Evolutionary conservation across 441 rosid genomes (phyloP), one percentile per base, ranked within the genome.

Genomic region (Brassica hybrid): DNA sequence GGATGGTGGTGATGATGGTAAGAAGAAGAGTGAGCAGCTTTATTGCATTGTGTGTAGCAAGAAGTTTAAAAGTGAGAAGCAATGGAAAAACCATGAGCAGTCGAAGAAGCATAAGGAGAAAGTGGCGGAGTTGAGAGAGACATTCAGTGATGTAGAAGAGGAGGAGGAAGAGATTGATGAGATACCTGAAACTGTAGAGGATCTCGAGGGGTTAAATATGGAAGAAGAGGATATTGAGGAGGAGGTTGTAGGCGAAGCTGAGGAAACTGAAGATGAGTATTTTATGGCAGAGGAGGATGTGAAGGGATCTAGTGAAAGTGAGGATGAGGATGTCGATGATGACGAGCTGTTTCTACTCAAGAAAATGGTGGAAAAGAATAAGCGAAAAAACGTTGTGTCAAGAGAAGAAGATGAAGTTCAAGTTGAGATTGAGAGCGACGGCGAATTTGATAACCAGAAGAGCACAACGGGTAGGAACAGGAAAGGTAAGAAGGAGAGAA

Each of bases 31-130:
- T 61, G 84, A 81, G 76, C 95, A 92, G 77, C 84, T 96, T 1
- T 94, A 94, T 74, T 96, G 99, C 56, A 89, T 94, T 69, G 93
- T 80, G 2, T 96, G 99, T 73, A 84, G 97, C 58, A 96, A 96
- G 84, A 96, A 92, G 81, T 94, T 96, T 32, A 94, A 92, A 84
- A 92, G 98, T 73, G 92, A 96, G 81, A 92, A 94, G 85, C 98
- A 96, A 73, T 96, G 98, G 98, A 87, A 87, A 84, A 96, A 94
- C 85, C 98, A 96, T 7, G 98, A 96, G 83, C 98, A 92, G 88
- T 96, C 98, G 0, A 92, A 92, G 89, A 96, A 96, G 90, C 99
- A 96, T 27, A 92, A 88, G 86, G 98, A 96, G 87, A 94, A 87
- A 86, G 89, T 96, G 60, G 97, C 91, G 0, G 86, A 89, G 81